Evolutionary conservation across 1,284 basidiomycete species (phyloP).

Genomic region (Ceratobasidium sp.): DNA sequence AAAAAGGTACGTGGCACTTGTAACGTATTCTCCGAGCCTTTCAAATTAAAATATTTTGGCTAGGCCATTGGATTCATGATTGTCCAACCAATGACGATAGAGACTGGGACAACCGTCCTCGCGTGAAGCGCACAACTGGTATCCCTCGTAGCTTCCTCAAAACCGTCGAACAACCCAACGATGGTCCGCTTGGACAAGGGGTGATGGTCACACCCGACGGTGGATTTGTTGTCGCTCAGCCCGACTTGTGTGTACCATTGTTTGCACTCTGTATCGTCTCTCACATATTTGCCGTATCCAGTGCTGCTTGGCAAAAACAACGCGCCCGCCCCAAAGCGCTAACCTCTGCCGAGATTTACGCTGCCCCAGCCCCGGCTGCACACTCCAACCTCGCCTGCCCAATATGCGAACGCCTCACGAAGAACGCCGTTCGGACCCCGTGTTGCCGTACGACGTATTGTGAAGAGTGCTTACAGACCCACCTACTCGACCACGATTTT

Average conservation of each 20-base stretch:
- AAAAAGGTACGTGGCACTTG: conserved; percentile 79
- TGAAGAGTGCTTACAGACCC: conserved; percentile 93
- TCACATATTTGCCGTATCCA: conserved; percentile 53
- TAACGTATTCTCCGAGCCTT: neutral
- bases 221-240: conserved; percentile 93
- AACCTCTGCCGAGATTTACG: conserved; percentile 86
- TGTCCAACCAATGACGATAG: conserved; percentile 98
- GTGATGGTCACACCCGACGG: conserved; percentile 98
- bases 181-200: conserved; percentile 77
- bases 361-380: conserved; percentile 70
- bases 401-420: conserved; percentile 89
- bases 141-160: conserved; percentile 98
- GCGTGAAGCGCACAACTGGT: conserved; percentile 97
- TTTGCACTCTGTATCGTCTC: neutral
- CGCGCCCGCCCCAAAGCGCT: conserved; percentile 80
- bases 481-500: conserved; percentile 92
- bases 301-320: conserved; percentile 93
- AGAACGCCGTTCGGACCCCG: conserved; percentile 87
- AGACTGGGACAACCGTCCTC: conserved; percentile 92
- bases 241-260: conserved; percentile 77
- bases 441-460: conserved; percentile 92
- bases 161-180: conserved; percentile 85
- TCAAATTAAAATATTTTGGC: conserved; percentile 43
- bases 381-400: conserved; percentile 81
- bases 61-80: conserved; percentile 99